Conservation (phyloP, 116 monocot species). For the Papilionanthe hybrid region DNA sequence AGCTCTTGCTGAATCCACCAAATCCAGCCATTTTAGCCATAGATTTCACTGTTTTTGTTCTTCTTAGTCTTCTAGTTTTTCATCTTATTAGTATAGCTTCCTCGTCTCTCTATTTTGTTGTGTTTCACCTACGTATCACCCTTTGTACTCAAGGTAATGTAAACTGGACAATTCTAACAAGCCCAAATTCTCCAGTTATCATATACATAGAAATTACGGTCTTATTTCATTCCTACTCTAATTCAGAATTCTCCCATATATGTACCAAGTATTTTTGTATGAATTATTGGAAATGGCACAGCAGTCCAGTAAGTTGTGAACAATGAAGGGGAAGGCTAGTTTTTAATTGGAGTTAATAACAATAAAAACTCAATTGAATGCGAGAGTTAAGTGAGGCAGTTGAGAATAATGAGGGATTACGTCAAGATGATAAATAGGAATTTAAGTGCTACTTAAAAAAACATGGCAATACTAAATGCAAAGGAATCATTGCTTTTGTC, state of each 20-base stretch:
- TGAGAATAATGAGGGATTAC: conserved; percentile 30
- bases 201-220: background rate
- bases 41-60: background rate
- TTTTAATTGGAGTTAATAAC: background rate
- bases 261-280: background rate
- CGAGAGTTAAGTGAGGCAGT: conserved; percentile 36
- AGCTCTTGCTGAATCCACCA: background rate
- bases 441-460: conserved; percentile 17
- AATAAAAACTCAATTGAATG: conserved; percentile 33
- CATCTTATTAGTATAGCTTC: background rate
- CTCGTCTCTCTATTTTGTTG: background rate
- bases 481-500: conserved; percentile 7
- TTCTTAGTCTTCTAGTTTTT: background rate
- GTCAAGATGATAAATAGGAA: conserved; percentile 33
- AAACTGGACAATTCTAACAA: conserved; percentile 6
- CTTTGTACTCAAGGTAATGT: conserved; percentile 10
- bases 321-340: conserved; percentile 24
- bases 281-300: background rate
- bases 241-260: too few relatives aligned
- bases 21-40: background rate
- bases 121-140: background rate
- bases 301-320: conserved; percentile 13
- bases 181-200: conserved; percentile 2
- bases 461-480: conserved; percentile 20
- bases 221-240: background rate